These are phyloP conservation scores for Rhodosporidiobolus sp. DNA, from an alignment of 768 basidiomycete species.

Conservation along the genomic window DNA sequence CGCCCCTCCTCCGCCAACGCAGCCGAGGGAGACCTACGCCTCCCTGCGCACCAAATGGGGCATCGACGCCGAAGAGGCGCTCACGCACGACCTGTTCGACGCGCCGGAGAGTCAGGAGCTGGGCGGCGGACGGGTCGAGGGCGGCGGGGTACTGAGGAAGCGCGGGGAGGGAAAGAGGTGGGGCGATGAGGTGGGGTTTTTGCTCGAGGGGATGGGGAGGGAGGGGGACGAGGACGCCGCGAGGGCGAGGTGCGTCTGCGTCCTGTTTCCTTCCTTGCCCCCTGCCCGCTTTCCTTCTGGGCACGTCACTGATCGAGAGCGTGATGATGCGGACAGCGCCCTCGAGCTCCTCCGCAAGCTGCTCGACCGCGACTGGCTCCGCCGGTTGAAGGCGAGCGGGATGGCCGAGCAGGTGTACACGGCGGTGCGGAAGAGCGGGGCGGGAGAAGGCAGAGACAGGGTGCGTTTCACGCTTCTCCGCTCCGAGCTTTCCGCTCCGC, in stretches of 20 bases:
- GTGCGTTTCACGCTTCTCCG: conserved; percentile 8
- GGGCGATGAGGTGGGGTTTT: conserved; percentile 37
- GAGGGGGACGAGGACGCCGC: conserved; percentile 9
- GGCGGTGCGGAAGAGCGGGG: conserved; percentile 21
- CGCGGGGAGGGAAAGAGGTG: conserved; percentile 38
- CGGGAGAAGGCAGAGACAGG: conserved; percentile 30
- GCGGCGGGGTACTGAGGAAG: conserved; percentile 26
- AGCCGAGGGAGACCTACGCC: conserved; percentile 4
- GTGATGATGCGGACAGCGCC: too few relatives aligned
- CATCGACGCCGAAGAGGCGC: conserved; percentile 28
- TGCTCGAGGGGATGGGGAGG: conserved; percentile 30
- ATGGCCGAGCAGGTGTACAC: conserved; percentile 33
- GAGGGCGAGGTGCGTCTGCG: conserved; percentile 33
- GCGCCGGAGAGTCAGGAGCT: conserved; percentile 9
- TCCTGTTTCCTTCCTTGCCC: not conserved
- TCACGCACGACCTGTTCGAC: conserved; percentile 6
- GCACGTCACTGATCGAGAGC: too few relatives aligned
- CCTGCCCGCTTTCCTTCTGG: not conserved
- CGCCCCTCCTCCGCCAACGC: not conserved
- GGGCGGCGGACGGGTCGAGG: conserved; percentile 17
- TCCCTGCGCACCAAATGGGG: conserved; percentile 25
- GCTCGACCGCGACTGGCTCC: conserved; percentile 32
- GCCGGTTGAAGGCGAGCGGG: conserved; percentile 32
- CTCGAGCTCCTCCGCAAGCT: conserved; percentile 37
- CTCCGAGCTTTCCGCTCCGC: not conserved